These are phyloP conservation scores for Aspergillus nanangensis DNA, from an alignment of 495 filamentous ascomycete species.

Conservation along the genomic window DNA sequence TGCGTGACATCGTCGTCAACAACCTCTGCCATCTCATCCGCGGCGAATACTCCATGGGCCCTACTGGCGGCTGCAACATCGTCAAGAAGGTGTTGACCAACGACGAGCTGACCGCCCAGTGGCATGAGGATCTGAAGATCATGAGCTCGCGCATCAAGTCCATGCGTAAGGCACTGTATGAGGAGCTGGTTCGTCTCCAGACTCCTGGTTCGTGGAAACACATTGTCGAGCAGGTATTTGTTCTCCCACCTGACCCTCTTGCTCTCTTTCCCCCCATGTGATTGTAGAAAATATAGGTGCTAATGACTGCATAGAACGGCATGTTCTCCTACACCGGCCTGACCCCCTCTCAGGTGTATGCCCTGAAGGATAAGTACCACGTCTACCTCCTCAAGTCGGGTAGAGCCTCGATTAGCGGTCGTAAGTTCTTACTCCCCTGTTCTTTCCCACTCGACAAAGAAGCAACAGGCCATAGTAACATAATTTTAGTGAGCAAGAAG, in stretches of 20 bases:
- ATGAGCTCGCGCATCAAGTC: constrained; percentile 50
- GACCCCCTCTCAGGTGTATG: constrained; percentile 38
- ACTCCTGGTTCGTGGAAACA: constrained; percentile 50
- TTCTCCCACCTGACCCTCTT: neutral
- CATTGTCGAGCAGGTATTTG: constrained; percentile 40
- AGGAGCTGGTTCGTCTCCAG: constrained; percentile 36
- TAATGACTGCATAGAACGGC: constrained; percentile 33
- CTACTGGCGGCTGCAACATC: constrained; percentile 44
- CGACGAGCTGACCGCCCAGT: constrained; percentile 36
- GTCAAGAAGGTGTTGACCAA: constrained; percentile 44
- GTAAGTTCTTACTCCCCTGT: constrained; percentile 22
- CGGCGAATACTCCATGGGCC: constrained; percentile 47
- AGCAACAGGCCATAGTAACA: constrained; percentile 8
- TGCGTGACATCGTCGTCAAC: constrained; percentile 35
- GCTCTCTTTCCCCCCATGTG: neutral
- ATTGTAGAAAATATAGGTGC: constrained; percentile 8
- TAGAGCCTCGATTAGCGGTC: constrained; percentile 44
- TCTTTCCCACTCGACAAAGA: neutral
- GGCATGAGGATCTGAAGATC: constrained; percentile 43
- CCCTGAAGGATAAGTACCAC: constrained; percentile 45
- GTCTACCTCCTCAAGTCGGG: constrained; percentile 46
- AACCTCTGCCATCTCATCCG: constrained; percentile 44
- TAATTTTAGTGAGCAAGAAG: constrained; percentile 44
- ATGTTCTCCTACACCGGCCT: constrained; percentile 52
- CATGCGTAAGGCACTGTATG: constrained; percentile 43